Base-by-base conservation (phyloP, 805 yeast genomes). In the Starmerella stigmatis region DNA sequence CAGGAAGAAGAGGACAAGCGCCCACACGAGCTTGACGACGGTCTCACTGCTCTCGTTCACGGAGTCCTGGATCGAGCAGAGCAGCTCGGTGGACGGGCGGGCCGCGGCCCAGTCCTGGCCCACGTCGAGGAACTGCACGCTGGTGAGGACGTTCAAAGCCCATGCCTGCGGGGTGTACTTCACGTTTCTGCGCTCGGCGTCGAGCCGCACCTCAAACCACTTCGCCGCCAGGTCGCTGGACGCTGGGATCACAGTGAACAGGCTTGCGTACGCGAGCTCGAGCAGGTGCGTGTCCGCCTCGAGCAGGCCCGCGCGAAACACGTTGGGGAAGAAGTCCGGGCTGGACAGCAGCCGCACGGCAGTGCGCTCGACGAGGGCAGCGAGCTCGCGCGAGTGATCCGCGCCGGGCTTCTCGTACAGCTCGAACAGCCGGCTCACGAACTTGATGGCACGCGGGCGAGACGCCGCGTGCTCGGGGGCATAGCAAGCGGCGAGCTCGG, bases 51-150 rank as follows among this genome's bases (percentile, higher is more conserved):
- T 17, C 1, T 13, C n/a, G 19, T 31, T 4, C 21, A 60, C 40
- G 6, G 27, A 21, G 5, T 31, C 20, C 45, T 58, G 49, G 13
- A 61, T 35, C 5, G 46, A n/a, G n/a, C 44, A 21, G 27, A 61
- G 48, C 9, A 50, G 43, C 10, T 51, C 47, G 2, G 53, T 49
- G 17, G n/a, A 4, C 16, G 54, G 50, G 15, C 32, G 29, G 5
- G 26, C 44, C 4, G 38, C 28, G 6, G 45, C 29, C 47, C 58
- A 57, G 36, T 53, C 56, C 39, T 59, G 63, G 20, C 54, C 51
- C 10, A 59, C 43, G 25, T 60, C 59, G 9, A 63, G 34, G 33
- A 62, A 54, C 38, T 59, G 60, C n/a, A 47, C 47, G 31, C 50
- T 45, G 12, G 48, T 42, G 8, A 56, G 48, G 11, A 48, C 37